Evolutionary conservation across 306 rosid genomes (phyloP).

Genomic region (Trifolium fragiferum): DNA sequence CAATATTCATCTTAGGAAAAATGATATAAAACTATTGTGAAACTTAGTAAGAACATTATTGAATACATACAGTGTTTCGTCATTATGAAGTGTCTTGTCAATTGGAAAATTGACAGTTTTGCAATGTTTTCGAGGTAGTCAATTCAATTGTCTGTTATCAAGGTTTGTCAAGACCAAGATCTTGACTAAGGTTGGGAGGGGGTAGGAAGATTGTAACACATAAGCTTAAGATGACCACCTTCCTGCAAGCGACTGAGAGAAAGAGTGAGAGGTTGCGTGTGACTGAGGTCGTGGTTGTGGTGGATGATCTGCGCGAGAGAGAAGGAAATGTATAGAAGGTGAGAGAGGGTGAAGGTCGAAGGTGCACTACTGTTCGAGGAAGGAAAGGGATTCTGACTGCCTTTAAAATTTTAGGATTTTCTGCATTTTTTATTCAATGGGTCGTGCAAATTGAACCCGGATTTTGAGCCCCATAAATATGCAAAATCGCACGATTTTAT

Average conservation of each 20-base stretch:
- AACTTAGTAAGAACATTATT: neutral
- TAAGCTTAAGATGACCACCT: neutral
- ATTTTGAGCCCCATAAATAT: neutral
- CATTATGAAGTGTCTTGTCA: neutral
- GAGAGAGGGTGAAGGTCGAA: neutral
- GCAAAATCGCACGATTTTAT: neutral
- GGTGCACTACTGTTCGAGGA: neutral
- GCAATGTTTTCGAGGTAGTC: conserved; percentile 16
- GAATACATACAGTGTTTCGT: neutral
- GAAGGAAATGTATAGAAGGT: neutral
- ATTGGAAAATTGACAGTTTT: neutral
- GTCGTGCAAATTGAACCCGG: neutral
- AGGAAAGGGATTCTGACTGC: neutral
- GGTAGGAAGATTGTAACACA: neutral
- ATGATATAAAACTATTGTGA: neutral
- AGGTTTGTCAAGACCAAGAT: neutral
- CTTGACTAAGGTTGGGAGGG: neutral
- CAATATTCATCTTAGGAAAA: conserved; percentile 4
- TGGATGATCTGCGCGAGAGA: neutral
- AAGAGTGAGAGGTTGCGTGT: neutral
- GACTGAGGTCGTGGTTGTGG: neutral
- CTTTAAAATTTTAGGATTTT: neutral
- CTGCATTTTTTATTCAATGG: neutral
- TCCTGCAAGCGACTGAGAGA: neutral
- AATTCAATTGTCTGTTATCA: neutral